phyloP scores from a whole-genome alignment of 345 rosid species.

The Aurinia saxatilis region DNA sequence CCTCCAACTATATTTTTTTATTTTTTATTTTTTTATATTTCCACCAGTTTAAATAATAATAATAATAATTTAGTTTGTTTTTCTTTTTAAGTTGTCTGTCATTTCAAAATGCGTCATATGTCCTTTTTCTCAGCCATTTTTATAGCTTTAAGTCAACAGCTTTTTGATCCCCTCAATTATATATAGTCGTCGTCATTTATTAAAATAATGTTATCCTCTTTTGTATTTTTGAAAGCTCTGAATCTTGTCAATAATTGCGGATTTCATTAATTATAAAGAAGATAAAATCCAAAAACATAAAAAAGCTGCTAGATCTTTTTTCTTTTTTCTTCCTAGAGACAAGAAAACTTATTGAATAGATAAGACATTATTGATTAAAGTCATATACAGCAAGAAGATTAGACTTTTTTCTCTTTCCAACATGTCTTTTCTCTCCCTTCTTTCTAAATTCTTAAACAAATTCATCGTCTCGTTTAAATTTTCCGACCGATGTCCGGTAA shows the following conservation, averaged over 20 bases:
- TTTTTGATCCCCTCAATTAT: conserved; percentile 16
- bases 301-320: conserved; percentile 11
- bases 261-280: not conserved
- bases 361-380: too few relatives aligned
- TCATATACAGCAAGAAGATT: too few relatives aligned
- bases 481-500: too few relatives aligned
- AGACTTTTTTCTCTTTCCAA: too few relatives aligned
- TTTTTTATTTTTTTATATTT: too few relatives aligned
- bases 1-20: not conserved
- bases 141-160: conserved; percentile 29
- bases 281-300: not conserved
- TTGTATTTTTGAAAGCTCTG: not conserved
- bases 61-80: not conserved
- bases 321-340: not conserved
- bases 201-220: not conserved
- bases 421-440: too few relatives aligned
- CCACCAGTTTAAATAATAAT: not conserved
- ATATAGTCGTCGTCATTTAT: conserved; percentile 18
- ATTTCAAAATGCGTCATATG: conserved; percentile 17
- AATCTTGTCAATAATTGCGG: conserved; percentile 22
- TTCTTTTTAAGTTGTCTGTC: conserved; percentile 12
- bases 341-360: not conserved
- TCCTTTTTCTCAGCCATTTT: conserved; percentile 23
- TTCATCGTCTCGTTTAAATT: too few relatives aligned
- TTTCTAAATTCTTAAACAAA: too few relatives aligned